Evolutionary conservation across 2,329 filamentous ascomycete species (phyloP), one percentile per base, ranked within the genome.

Genomic region (Fragosphaeria purpurea): DNA sequence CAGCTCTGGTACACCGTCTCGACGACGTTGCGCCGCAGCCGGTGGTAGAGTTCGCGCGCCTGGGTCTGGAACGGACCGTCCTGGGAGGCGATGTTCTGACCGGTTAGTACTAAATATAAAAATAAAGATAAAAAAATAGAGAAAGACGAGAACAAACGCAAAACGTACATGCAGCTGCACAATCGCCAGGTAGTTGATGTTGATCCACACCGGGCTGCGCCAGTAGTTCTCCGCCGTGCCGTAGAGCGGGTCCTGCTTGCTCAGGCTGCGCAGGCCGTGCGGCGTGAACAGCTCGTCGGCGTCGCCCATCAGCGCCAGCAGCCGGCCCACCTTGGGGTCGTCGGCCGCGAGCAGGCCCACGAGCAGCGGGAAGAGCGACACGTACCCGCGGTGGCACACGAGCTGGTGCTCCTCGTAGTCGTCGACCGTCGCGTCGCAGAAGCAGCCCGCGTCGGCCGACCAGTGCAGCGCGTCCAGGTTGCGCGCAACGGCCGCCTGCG

Each of bases 171-270:
- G 74, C 34, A 97, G 80, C 62, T 87, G 82, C 57, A 83, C 79
- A 48, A 96, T 70, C 47, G 86, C 82, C 59, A 97, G 73, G 66
- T 95, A 97, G 70, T 97, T 97, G 58, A 97, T 89, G 63, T 93
- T 93, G 62, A 97, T 86, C 91, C 91, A 97, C 31, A 97, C 78
- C 0, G 93, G 89, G 56, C 88, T 86, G 55, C 89, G 80, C 91
- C 93, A 98, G 72, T 98, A 98, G 67, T 98, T 96, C 71, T 98
- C 93, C 2, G 76, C 87, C 0, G 89, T 95, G 41, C 85, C 88
- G 65, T 96, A 97, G 54, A 88, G 79, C 61, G 84, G 74, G 61
- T 91, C 85, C 60, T 81, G 80, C 69, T 85, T 85, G 69, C 89
- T 95, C 65, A 98, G 67, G 67, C 89, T 95, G 54, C 91, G 79